Evolutionary conservation across 2,329 filamentous ascomycete species (phyloP), one percentile per base, ranked within the genome.

Genomic region (Nigrograna mackinnonii): DNA sequence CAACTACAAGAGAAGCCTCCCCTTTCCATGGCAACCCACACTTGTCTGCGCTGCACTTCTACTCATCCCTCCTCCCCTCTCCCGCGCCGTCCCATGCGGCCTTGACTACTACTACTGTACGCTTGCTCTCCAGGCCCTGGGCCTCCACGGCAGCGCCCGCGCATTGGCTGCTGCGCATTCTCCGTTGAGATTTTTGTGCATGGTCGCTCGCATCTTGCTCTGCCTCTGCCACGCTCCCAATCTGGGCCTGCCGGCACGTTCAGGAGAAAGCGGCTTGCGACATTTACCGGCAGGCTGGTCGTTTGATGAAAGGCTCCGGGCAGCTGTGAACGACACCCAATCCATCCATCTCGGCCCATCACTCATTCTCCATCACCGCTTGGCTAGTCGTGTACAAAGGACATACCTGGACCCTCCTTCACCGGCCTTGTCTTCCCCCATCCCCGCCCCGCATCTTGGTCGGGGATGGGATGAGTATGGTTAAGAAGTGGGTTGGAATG

Each of bases 281-380:
- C 11, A 22, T 26, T 17, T 43, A 16, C 44, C 40, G 40, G 14
- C 36, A 34, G 31, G 12, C n/a, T 39, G 44, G 44, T 20, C 22
- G 17, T 37, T 28, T 45, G 22, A 37, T 39, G 22, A 33, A 43
- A 39, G 18, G 16, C 39, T 26, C 13, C 18, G 33, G 19, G 9
- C 18, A 3, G 22, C 35, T 37, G 6, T 17, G 22, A 19, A 37
- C 32, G 31, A 35, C 36, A 26, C 11, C 42, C 37, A 40, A 40
- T 41, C 36, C 37, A 21, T 36, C 39, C 34, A 39, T 13, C 37
- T 18, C 14, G 5, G 4, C 18, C 14, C 17, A 16, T 28, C 31
- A 20, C 6, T 21, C 32, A 13, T 20, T 30, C 21, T 28, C 39
- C 30, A 35, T 34, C 35, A 35, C 41, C 22, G 7, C 5, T 31